Base-by-base conservation (phyloP, 1,139 yeast species). In the Saccharomycopsis hybrid region DNA sequence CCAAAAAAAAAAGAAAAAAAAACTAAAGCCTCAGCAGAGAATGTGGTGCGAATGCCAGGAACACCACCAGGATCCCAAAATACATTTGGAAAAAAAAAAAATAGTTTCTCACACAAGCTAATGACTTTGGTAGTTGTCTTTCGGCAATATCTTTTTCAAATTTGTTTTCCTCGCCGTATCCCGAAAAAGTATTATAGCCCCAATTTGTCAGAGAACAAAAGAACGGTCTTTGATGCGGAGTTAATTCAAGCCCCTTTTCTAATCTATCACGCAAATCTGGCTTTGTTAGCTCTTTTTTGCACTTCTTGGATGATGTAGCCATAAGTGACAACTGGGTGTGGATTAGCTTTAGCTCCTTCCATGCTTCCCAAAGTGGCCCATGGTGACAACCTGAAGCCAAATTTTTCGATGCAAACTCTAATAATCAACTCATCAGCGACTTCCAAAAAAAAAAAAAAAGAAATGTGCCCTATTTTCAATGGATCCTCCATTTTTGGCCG, bases 401-500 rank as follows among this genome's bases (percentile, higher is more conserved):
- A 67, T 55, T 68, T 72, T 4, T 36, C 24, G 27, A 31, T 36
- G 7, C 86, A 87, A 54, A 82, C 63, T 5, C 74, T 74, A 4
- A 67, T 77, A 40, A 65, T 60, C 8, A 77, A 60, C 9, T 74
- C 77, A 56, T 80, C 85, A 44, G 82, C 64, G 29, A 80, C 69
- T 59, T 81, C 83, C 41, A 82, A 66, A 7, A 72, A 57, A 57
- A 8, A 8, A 32, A 32, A 11, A 32, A 11, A 32, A 32, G 57
- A 82, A 73, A 52, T 84, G 68, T 29, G 82, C 72, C 55, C 87
- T 72, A 66, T 82, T 83, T 62, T 80, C 87, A 56, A 82, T 70
- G 5, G 78, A 68, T 3, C 87, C 85, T 55, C 87, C 88, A 62
- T 81, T 82, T 62, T 78, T 70, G 60, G 82, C 88, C 9, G 82